Base-by-base conservation (phyloP, 805 yeast species). In the Lipomyces oligophaga region DNA sequence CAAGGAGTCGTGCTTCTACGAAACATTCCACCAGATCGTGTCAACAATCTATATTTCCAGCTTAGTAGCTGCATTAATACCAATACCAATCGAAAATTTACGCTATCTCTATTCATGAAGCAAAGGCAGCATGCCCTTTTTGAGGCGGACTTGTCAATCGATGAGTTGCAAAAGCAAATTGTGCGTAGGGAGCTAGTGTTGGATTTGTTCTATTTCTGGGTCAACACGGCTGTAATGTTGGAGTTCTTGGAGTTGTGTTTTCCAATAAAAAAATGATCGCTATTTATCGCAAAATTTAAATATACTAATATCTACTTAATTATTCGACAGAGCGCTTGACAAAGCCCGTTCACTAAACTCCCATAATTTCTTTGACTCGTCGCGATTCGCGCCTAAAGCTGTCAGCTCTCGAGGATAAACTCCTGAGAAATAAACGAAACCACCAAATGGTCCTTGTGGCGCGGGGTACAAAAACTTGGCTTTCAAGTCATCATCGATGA, bases 141-240 rank as follows among this genome's bases (percentile, higher is more conserved):
- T 27, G 55, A 60, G 15, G 47, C 65, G 33, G 64, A 61, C 27
- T 47, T 66, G 40, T 62, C 61, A 38, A 54, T 66, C 10, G 69
- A 65, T 37, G 69, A 66, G 41, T 43, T 66, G 35, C 51, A 65
- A 28, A 68, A 65, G 35, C 49, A 63, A 54, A 35, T 52, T 2
- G 52, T 49, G 11, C 57, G 56, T 34, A 54, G 43, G 28, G 26
- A 47, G 20, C 63, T 55, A 27, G 52, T 53, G 16, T 43, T 63
- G 35, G 65, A 64, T 37, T 43, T 63, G 36, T 61, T 61, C 47
- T 61, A 61, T 41, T 41, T 64, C 11, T 61, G 57, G n/a, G 53
- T 64, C 37, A 49, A 52, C 24, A 60, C 61, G 20, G 54, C 55
- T 40, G 41, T 46, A 18, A 46, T 63, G 47, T 38, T 60, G 31